A percentile compares a stretch with the other conserved stretches of the same genome.
phyloP scores from a whole-genome alignment of 2,329 filamentous ascomycete species.

The Gnomoniopsis sp. region DNA sequence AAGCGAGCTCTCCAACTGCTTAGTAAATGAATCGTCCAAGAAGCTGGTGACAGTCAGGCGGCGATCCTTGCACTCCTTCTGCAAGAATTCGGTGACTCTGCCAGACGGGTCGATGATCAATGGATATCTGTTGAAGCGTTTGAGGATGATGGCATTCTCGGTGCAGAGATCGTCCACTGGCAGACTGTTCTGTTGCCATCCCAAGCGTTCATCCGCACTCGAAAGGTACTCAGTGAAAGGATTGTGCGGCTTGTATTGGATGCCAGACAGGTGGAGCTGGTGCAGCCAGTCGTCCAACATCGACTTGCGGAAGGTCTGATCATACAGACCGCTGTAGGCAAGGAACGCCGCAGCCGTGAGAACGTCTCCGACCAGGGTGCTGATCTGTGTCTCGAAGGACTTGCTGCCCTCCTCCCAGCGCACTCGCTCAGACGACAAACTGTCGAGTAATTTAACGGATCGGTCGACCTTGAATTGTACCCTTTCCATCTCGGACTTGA shows the following conservation, averaged over 20 bases:
- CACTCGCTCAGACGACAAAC: conserved; percentile 85
- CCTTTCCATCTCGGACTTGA: conserved; percentile 93
- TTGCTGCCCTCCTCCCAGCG: conserved; percentile 98
- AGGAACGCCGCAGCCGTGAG: conserved; percentile 95
- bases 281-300: conserved; percentile 98
- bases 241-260: conserved; percentile 89
- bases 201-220: conserved; percentile 88
- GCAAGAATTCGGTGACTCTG: conserved; percentile 88
- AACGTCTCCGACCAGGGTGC: conserved; percentile 92
- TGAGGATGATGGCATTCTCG: conserved; percentile 95
- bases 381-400: conserved; percentile 97
- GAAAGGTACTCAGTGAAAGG: conserved; percentile 95
- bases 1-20: conserved; percentile 93
- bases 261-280: conserved; percentile 88
- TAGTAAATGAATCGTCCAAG: conserved; percentile 95
- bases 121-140: conserved; percentile 97
- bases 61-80: conserved; percentile 90
- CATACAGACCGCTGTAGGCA: conserved; percentile 93
- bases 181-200: conserved; percentile 91
- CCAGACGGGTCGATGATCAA: conserved; percentile 98
- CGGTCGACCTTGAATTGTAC: conserved; percentile 98
- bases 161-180: conserved; percentile 98
- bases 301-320: conserved; percentile 94
- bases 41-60: conserved; percentile 97
- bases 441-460: conserved; percentile 90